Evolutionary conservation across 2,329 filamentous ascomycete species (phyloP).

Genomic region (Paraphoma sp.): DNA sequence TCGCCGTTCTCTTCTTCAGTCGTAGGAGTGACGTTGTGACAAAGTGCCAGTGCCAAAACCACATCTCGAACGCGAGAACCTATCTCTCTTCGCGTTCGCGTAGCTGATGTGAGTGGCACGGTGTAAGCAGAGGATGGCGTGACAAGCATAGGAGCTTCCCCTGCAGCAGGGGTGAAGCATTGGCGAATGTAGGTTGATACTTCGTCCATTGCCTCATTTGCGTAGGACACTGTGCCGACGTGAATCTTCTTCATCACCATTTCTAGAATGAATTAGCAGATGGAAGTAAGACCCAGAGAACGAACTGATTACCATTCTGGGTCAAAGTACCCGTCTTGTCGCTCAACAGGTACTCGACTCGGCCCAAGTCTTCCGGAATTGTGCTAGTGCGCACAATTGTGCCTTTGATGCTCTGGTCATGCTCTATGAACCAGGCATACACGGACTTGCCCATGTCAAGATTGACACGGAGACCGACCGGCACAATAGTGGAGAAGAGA

Average conservation of each 20-base stretch:
- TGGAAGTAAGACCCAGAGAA: slow-evolving; percentile 5
- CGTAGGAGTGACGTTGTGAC: slow-evolving; percentile 96
- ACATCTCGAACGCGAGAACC: slow-evolving; percentile 92
- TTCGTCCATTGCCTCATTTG: slow-evolving; percentile 98
- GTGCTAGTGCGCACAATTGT: slow-evolving; percentile 96
- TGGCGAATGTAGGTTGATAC: slow-evolving; percentile 86
- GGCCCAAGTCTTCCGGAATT: slow-evolving; percentile 92
- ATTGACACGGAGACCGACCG: slow-evolving; percentile 95
- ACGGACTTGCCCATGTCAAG: slow-evolving; percentile 96
- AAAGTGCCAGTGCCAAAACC: slow-evolving; percentile 87
- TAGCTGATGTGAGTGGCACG: slow-evolving; percentile 68
- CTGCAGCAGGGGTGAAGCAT: slow-evolving; percentile 67
- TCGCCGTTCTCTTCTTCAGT: slow-evolving; percentile 82
- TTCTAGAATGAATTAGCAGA: slow-evolving; percentile 57
- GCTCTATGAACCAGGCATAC: slow-evolving; percentile 94
- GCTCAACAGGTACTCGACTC: slow-evolving; percentile 94
- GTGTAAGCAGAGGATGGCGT: slow-evolving; percentile 78
- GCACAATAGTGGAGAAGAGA: slow-evolving; percentile 98
- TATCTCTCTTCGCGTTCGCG: slow-evolving; percentile 89
- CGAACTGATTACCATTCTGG: slow-evolving; percentile 70
- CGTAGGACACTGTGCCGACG: slow-evolving; percentile 96
- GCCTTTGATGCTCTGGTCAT: slow-evolving; percentile 85
- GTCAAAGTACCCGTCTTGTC: slow-evolving; percentile 99
- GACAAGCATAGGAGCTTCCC: slow-evolving; percentile 58
- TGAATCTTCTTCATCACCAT: slow-evolving; percentile 99